These are phyloP conservation scores for Escovopsis sp. DNA, from an alignment of 2,329 filamentous ascomycete species.

Conservation along the genomic window DNA sequence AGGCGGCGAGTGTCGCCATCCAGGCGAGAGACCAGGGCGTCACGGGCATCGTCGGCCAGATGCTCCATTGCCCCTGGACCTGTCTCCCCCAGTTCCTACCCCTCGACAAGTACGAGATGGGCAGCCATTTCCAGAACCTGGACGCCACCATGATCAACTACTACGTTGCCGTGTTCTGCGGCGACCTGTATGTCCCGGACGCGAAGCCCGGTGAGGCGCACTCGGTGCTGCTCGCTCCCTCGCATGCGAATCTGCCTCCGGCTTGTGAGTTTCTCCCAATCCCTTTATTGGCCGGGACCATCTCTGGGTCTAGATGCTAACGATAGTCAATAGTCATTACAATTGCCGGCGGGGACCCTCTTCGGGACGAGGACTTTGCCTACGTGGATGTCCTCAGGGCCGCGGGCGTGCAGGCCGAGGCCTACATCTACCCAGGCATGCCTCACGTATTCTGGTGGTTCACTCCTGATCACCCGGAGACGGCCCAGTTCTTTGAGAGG, in stretches of 20 bases:
- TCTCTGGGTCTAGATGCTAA: not conserved
- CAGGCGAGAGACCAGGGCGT: conserved; percentile 17
- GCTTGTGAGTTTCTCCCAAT: not conserved
- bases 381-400: conserved; percentile 20
- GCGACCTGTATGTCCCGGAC: conserved; percentile 18
- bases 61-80: conserved; percentile 20
- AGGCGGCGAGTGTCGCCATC: not conserved
- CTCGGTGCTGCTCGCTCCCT: not conserved
- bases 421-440: conserved; percentile 20
- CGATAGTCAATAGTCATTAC: conserved; percentile 17
- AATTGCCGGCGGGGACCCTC: conserved; percentile 18
- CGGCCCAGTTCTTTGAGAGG: not conserved
- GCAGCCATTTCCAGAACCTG: conserved; percentile 20
- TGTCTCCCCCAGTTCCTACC: conserved; percentile 23
- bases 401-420: conserved; percentile 17
- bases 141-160: conserved; percentile 17
- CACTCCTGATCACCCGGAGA: not conserved
- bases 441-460: conserved; percentile 18
- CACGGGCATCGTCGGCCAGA: conserved; percentile 18
- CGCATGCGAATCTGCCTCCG: not conserved
- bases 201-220: conserved; percentile 2
- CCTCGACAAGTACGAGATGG: conserved; percentile 19
- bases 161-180: conserved; percentile 19
- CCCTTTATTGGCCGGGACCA: not conserved
- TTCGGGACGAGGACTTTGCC: conserved; percentile 25